Evolutionary conservation across 768 basidiomycete species (phyloP), one percentile per base, ranked within the genome.

Genomic region (Calocybe indica): DNA sequence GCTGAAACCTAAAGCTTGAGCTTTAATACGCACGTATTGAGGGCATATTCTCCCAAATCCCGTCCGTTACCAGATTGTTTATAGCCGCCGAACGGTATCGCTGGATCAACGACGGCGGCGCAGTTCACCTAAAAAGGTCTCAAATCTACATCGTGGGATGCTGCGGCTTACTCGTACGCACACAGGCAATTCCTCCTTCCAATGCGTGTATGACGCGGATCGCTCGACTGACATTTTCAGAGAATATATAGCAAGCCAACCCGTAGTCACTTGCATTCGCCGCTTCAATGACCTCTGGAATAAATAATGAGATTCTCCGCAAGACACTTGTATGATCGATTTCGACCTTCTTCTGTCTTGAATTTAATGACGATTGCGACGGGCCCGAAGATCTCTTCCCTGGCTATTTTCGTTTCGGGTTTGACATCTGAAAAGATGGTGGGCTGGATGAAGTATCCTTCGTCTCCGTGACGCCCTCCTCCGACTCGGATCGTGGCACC

Each of bases 321-420:
- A 6, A 11, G 9, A 10, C 3, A 8, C 6, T 13, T 7, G n/a
- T 1, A 36, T 6, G 37, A 10, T 29, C 22, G 6, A 29, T 14
- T 44, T 55, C 49, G 36, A 59, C 61, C 61, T 34, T 70, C 72
- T 56, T 80, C 79, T 22, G 69, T 66, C 49, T 75, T 73, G 71
- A 92, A 91, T 58, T 82, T 83, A 66, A 79, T 71, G 32, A 91
- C 63, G 33, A 79, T 82, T 48, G 77, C 76, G 37, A 88, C 86
- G 14, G 88, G 87, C 7, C 86, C 86, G 55, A 88, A 88, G 50
- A 88, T 86, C 60, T 88, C 79, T 52, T 83, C 82, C 42, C 56
- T 60, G 7, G 82, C 78, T 47, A 88, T 86, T 60, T 75, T 79
- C 80, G 85, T 85, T 30, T 79, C 75, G 0, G 76, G 72, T 14